These are phyloP conservation scores for Solanum chacoense DNA, from an alignment of 305 asterid genomes.

Conservation along the genomic window DNA sequence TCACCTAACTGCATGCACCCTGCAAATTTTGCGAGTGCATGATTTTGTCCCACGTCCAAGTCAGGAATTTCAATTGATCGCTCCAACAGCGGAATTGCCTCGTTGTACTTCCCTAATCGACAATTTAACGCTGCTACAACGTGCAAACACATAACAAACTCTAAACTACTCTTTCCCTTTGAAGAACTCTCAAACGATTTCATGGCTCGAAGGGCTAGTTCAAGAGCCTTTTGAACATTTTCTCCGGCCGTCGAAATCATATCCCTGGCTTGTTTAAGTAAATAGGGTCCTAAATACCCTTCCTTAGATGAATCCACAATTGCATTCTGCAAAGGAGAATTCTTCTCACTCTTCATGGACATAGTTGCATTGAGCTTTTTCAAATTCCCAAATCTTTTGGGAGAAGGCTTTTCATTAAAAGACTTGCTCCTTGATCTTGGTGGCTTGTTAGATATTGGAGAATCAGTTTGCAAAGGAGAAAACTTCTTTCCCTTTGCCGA, in stretches of 20 bases:
- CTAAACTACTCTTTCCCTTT: constrained; percentile 40
- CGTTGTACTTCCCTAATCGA: constrained; percentile 40
- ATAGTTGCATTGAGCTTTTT: constrained; percentile 25
- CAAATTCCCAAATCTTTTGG: constrained; percentile 21
- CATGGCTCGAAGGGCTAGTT: constrained; percentile 63
- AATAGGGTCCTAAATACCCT: constrained; percentile 58
- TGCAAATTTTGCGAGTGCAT: constrained; percentile 85
- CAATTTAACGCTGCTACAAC: constrained; percentile 63
- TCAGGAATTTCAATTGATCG: constrained; percentile 63
- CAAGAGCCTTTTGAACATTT: constrained; percentile 57
- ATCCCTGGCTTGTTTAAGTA: constrained; percentile 82
- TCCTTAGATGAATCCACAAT: constrained; percentile 22
- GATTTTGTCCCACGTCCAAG: constrained; percentile 68
- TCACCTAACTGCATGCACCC: constrained; percentile 99
- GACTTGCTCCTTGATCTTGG: constrained; percentile 31
- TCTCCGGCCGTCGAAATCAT: constrained; percentile 45
- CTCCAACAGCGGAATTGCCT: constrained; percentile 78
- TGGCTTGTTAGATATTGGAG: constrained; percentile 25
- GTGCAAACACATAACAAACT: constrained; percentile 76
- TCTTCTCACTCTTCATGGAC: constrained; percentile 34
- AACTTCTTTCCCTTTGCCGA: constrained; percentile 17
- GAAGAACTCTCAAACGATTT: constrained; percentile 41
- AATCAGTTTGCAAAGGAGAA: constrained; percentile 4
- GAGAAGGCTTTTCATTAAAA: constrained; percentile 48
- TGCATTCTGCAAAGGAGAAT: constrained; percentile 28